Evolutionary conservation across 164 flowering plant species (phyloP).

Genomic region (Pachysandra terminalis): DNA sequence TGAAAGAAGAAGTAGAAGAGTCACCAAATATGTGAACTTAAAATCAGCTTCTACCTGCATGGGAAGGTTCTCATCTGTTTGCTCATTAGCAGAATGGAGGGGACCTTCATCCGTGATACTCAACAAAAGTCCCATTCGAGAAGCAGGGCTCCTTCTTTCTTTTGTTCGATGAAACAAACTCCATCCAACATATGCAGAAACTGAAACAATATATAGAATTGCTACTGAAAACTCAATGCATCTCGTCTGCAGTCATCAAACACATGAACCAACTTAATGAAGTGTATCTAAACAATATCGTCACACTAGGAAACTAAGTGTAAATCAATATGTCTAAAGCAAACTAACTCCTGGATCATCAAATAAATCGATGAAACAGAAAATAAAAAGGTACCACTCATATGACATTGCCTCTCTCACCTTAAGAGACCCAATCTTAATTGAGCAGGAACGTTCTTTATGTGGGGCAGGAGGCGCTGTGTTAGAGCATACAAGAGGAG

Average conservation of each 20-base stretch:
- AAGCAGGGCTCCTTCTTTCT: slow-evolving; percentile 32
- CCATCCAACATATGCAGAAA: slow-evolving; percentile 74
- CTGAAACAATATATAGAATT: slow-evolving; percentile 60
- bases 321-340: neutral
- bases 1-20: no score
- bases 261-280: slow-evolving; percentile 11
- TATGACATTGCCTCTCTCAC: slow-evolving; percentile 31
- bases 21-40: neutral
- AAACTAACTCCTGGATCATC: neutral
- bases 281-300: neutral
- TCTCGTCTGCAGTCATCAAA: slow-evolving; percentile 59
- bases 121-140: slow-evolving; percentile 45
- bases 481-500: slow-evolving; percentile 63
- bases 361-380: neutral
- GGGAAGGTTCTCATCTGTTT: slow-evolving; percentile 50
- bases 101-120: slow-evolving; percentile 40
- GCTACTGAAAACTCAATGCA: slow-evolving; percentile 77
- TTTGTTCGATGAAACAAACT: slow-evolving; percentile 50
- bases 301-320: neutral
- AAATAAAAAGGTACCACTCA: neutral
- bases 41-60: slow-evolving; percentile 47
- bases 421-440: slow-evolving; percentile 74
- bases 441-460: slow-evolving; percentile 52
- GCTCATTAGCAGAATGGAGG: slow-evolving; percentile 31
- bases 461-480: slow-evolving; percentile 49